These are phyloP conservation scores for Asparagopsis taxiformis DNA, from an alignment of 31 red algal species.

Conservation along the genomic window DNA sequence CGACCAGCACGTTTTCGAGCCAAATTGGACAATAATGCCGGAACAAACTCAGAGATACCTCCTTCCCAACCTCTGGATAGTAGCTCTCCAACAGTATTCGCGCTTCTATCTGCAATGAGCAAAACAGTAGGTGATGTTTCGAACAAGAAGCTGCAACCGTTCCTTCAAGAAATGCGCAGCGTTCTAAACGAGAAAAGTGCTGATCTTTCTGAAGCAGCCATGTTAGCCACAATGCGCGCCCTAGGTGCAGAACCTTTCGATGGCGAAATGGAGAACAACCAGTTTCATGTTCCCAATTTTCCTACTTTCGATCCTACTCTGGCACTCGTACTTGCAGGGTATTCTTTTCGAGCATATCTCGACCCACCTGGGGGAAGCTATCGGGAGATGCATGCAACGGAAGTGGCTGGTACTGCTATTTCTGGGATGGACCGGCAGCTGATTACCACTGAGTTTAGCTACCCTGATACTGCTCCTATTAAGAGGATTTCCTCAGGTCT, in stretches of 20 bases:
- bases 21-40: too few relatives aligned
- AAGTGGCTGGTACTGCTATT: background rate
- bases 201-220: constrained; percentile 1
- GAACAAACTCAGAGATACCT: too few relatives aligned
- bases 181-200: too few relatives aligned
- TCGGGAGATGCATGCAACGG: constrained; percentile 9
- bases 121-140: too few relatives aligned
- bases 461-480: constrained; percentile 13
- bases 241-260: constrained; percentile 20
- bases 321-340: constrained; percentile 38
- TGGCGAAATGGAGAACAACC: background rate
- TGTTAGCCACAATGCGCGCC: background rate
- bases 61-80: too few relatives aligned
- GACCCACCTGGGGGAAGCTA: constrained; percentile 20
- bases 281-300: background rate
- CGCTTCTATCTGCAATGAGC: too few relatives aligned
- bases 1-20: too few relatives aligned
- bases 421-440: constrained; percentile 17
- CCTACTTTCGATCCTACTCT: constrained; percentile 20
- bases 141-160: too few relatives aligned
- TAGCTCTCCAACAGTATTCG: too few relatives aligned
- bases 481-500: background rate
- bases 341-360: constrained; percentile 40
- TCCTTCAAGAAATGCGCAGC: too few relatives aligned
- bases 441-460: constrained; percentile 15